phyloP scores from a whole-genome alignment of 2,329 filamentous ascomycete species.

The Ilyonectria mors-panacis region DNA sequence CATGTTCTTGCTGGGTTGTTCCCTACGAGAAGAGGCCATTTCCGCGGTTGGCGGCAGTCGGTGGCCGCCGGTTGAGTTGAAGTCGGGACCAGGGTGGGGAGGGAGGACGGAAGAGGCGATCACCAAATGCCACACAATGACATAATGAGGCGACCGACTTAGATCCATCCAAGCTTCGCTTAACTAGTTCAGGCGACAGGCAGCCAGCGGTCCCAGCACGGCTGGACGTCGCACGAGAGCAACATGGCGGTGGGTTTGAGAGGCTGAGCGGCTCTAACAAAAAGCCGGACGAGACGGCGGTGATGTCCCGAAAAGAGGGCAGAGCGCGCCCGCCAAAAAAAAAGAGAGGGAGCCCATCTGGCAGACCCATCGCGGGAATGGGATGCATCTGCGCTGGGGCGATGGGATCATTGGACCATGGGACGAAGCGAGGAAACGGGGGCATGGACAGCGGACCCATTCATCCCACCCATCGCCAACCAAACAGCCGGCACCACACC shows the following conservation, averaged over 20 bases:
- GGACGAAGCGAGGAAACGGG: constrained; percentile 3
- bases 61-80: constrained; percentile 13
- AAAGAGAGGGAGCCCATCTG: constrained; percentile 1
- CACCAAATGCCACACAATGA: constrained; percentile 12
- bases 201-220: not conserved
- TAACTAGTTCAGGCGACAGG: not conserved
- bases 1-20: constrained; percentile 27
- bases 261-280: constrained; percentile 28
- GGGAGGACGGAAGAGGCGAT: not conserved
- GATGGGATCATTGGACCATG: not conserved
- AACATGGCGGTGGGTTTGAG: constrained; percentile 10
- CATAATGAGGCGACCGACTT: constrained; percentile 6
- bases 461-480: constrained; percentile 24
- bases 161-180: no score
- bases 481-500: constrained; percentile 33
- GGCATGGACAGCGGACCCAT: constrained; percentile 21
- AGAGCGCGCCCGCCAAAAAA: not conserved
- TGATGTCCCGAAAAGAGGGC: not conserved
- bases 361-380: not conserved
- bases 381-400: not conserved
- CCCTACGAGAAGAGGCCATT: constrained; percentile 17
- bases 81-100: constrained; percentile 2
- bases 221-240: constrained; percentile 11
- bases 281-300: constrained; percentile 6
- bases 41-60: not conserved